Conservation (phyloP, 2,329 filamentous ascomycete genomes). For the Stachybotrys chartarum region DNA sequence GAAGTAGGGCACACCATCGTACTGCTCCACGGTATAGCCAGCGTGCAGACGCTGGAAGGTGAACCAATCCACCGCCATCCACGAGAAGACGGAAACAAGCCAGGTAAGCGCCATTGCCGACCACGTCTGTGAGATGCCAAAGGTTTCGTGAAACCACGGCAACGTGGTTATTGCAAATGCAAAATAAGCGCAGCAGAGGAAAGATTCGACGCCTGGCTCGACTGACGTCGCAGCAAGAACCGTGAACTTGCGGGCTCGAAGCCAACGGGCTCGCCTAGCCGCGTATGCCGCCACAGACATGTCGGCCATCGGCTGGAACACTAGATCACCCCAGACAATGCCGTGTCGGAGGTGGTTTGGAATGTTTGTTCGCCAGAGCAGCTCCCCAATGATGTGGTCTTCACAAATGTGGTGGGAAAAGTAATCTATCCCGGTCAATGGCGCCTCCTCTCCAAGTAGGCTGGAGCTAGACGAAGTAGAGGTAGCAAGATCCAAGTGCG, state of each 20-base stretch:
- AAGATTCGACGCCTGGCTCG: constrained; percentile 84
- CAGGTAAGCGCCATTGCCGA: constrained; percentile 57
- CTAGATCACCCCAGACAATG: constrained; percentile 77
- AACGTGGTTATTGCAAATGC: constrained; percentile 72
- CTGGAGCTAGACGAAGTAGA: constrained; percentile 38
- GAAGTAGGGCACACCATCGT: constrained; percentile 69
- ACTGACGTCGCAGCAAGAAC: constrained; percentile 83
- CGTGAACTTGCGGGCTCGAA: constrained; percentile 90
- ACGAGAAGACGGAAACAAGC: constrained; percentile 55
- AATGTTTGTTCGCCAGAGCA: constrained; percentile 70
- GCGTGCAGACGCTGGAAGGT: constrained; percentile 71
- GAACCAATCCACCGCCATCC: constrained; percentile 70
- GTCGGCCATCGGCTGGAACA: constrained; percentile 78
- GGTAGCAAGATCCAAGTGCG: constrained; percentile 74
- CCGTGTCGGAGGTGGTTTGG: constrained; percentile 70
- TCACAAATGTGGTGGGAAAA: constrained; percentile 97
- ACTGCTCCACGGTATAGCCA: constrained; percentile 60
- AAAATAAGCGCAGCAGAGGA: constrained; percentile 76
- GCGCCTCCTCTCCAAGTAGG: constrained; percentile 28
- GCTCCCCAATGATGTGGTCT: constrained; percentile 89
- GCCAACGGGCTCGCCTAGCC: constrained; percentile 77
- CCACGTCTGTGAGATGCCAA: constrained; percentile 61
- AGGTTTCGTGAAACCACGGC: constrained; percentile 47
- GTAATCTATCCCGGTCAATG: constrained; percentile 70
- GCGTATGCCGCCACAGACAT: constrained; percentile 75